Base-by-base conservation (phyloP, 495 filamentous ascomycete genomes). In the Cairneyella variabilis region DNA sequence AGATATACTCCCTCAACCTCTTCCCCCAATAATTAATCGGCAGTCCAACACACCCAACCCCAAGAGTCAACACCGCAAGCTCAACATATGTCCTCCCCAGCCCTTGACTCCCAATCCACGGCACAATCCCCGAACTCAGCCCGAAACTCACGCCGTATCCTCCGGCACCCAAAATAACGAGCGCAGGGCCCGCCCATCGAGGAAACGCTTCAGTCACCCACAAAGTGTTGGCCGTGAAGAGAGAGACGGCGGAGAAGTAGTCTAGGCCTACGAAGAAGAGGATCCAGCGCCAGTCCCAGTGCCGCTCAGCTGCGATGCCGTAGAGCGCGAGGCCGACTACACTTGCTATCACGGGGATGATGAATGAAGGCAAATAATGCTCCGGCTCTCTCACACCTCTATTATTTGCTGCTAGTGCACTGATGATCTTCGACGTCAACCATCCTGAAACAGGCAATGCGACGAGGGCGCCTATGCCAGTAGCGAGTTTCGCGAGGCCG, bases 141-240 rank as follows among this genome's bases (percentile, higher is more conserved):
- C 7, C 37, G 28, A 52, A 52, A 34, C 49, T 52, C 2, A 18
- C 38, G 4, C 22, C 25, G 20, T 43, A 52, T 11, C 49, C 27
- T 3, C 49, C 49, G 9, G 23, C 49, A 1, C 22, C 27, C 18
- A 52, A 22, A 2, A 52, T 25, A 30, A 44, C 27, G 20, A 52
- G 21, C 3, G 49, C 49, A n/a, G 49, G 16, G 5, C 23, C 49
- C 2, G 36, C 34, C 14, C 21, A 42, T 2, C 23, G 14, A 5
- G 49, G 51, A 23, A 54, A 47, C 3, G 51, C 22, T 27, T 53
- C 51, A 6, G 51, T 53, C 6, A 46, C 27, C 51, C 51, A 53
- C 7, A 53, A 12, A 6, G 30, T 38, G 28, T 45, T 53, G 7
- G 51, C 8, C 7, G 51, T 45, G 42, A 38, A 36, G 17, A 38